Evolutionary conservation across 2,329 filamentous ascomycete species (phyloP), one percentile per base, ranked within the genome.

Genomic region (Arthrobotrys pseudoclavata): DNA sequence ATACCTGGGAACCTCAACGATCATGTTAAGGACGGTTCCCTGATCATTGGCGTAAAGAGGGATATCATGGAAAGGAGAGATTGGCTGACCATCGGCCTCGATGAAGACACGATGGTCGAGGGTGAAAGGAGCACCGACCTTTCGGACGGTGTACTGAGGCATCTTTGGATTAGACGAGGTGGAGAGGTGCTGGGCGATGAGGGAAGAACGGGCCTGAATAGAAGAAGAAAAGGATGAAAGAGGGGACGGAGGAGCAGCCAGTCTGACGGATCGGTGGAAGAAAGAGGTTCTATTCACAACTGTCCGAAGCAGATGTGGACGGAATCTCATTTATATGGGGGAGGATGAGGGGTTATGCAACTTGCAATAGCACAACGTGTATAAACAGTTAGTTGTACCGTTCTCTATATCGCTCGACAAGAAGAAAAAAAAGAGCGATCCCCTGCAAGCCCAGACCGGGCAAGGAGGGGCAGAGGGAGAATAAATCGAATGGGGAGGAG

Each of bases 61-160:
- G 82, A 99, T 94, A 85, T 99, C 96, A 88, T 99, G 96, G 90
- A 97, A 99, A 82, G 95, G 92, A 80, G 95, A 98, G 85, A 98
- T 86, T 81, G 93, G 92, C 80, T 92, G 87, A 87, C 95, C 96
- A 92, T 98, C 93, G 88, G 97, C 94, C 89, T 99, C 95, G 84
- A 98, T 90, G 89, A 91, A 99, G 86, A 97, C 91, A 84, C 96
- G 93, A 90, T 97, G 94, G 88, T 98, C 94, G 42, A 97, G 88
- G 82, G 96, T 98, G 89, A 97, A 91, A 83, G 93, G 89, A 83
- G 92, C 90, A 83, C 88, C 96, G 84, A 97, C 88, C 89, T 96
- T 97, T 87, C 94, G 92, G 84, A 92, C 86, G 83, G 87, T 88
- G 88, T 93, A 99, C 79, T 89, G 88, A 80, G 89, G 85, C 87